Conservation (phyloP, 495 filamentous ascomycete species). For the Physcia stellaris region DNA sequence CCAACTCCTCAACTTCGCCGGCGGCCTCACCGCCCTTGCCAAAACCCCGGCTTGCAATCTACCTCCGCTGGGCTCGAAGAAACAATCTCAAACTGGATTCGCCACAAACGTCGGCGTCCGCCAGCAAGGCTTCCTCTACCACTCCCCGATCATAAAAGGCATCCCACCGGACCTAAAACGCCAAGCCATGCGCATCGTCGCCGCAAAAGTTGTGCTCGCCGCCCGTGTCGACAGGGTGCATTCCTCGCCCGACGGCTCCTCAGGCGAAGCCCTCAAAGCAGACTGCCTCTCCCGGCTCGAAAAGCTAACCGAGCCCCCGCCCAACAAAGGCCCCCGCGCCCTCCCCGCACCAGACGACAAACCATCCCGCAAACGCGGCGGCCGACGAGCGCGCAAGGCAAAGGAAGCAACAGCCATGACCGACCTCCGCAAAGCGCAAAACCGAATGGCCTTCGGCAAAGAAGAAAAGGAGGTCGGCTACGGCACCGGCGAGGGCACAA, state of each 20-base stretch:
- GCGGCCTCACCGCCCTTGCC: slow-evolving; percentile 75
- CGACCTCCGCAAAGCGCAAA: slow-evolving; percentile 89
- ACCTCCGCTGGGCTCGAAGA: slow-evolving; percentile 75
- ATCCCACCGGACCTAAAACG: slow-evolving; percentile 79
- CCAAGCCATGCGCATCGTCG: slow-evolving; percentile 90
- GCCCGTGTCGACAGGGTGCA: slow-evolving; percentile 83
- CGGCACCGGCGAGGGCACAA: slow-evolving; percentile 71
- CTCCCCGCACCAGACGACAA: slow-evolving; percentile 94
- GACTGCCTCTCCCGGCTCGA: slow-evolving; percentile 81
- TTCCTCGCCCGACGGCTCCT: slow-evolving; percentile 63
- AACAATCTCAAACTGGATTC: slow-evolving; percentile 68
- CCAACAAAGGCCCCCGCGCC: slow-evolving; percentile 76
- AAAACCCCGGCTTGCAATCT: slow-evolving; percentile 91
- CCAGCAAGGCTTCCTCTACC: slow-evolving; percentile 87
- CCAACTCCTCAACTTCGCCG: slow-evolving; percentile 86
- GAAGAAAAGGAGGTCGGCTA: slow-evolving; percentile 93
- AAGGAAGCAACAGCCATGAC: slow-evolving; percentile 98
- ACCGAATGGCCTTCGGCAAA: slow-evolving; percentile 89
- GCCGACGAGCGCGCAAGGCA: slow-evolving; percentile 79
- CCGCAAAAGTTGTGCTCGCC: slow-evolving; percentile 84
- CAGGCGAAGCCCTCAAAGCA: slow-evolving; percentile 69
- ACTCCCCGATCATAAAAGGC: slow-evolving; percentile 72
- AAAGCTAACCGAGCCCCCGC: slow-evolving; percentile 86
- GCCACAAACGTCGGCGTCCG: slow-evolving; percentile 88
- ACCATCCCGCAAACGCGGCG: slow-evolving; percentile 83